Base-by-base conservation (phyloP, 306 rosid species). In the Dryas drummondii region DNA sequence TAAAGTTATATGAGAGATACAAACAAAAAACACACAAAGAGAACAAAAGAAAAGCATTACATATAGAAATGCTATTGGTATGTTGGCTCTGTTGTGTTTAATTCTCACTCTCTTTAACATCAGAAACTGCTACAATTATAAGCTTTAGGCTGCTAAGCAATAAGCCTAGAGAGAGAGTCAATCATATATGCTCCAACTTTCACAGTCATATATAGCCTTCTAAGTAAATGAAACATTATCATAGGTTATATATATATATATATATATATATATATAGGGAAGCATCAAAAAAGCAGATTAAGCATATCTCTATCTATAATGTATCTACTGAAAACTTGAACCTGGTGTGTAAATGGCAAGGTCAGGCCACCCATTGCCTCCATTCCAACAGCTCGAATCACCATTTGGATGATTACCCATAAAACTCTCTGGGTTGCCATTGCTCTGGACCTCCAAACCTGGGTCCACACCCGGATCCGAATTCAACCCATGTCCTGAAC, bases 271-370 rank as follows among this genome's bases (percentile, higher is more conserved):
- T 32, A 32, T 32, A 32, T 26, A 57, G 22, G 76, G 48, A 74
- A 86, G 48, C 66, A 75, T 54, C 27, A 67, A n/a, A 50, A 79
- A 47, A 42, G 16, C 26, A 77, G 6, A 66, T 70, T 48, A 26
- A 68, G 26, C 7, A 10, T 22, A 73, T 52, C 59, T 32, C 62
- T 70, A 82, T 70, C 40, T 69, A 45, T 32, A 66, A 14, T 66
- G 22, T 70, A 71, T 79, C 89, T 91, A 91, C 86, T 81, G 91
- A 82, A 76, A 91, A 78, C 68, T 87, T 40, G 98, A 83, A 59
- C 96, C 91, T 53, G 97, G 96, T n/a, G 97, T 88, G 80, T 85
- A 91, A 71, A 93, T 93, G n/a, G 98, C 90, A 70, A 89, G 97
- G 66, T 89, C 91, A 56, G 97, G 90, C 98, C 98, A 93, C 5